Base-by-base conservation (phyloP, 768 basidiomycete genomes). In the Crassisporium funariophilum region DNA sequence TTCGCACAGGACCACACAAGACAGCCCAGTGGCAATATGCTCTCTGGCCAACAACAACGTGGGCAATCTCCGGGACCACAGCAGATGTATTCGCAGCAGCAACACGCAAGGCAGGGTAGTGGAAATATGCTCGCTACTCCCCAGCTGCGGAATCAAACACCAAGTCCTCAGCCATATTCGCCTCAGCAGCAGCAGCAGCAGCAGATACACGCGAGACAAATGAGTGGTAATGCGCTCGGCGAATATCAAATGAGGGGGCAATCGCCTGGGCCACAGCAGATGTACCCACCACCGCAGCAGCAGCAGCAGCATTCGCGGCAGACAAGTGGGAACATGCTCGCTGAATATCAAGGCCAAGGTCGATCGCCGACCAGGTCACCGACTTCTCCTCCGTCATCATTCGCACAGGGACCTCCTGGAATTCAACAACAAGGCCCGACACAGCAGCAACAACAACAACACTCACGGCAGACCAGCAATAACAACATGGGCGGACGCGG, bases 401-500 rank as follows among this genome's bases (percentile, higher is more conserved):
- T 54, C 29, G 41, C 52, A 16, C 50, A 58, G 16, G 41, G 47
- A 12, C 55, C 51, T 1, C 49, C 54, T 34, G 52, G 59, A 13
- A 44, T 59, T n/a, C 55, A 50, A 36, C 41, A 48, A 3, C 59
- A 52, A 55, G 61, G 53, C 47, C 66, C 48, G 52, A 48, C 54
- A 17, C 62, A 52, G 20, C 60, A 61, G 31, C 62, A 62, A n/a
- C 63, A 62, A 25, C 61, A 62, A 23, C 62, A 64, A 33, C 56
- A 66, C 12, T 48, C 63, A 31, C 60, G 55, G 27, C 61, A 67
- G 43, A 52, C 49, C 34, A 61, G 53, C 22, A 55, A 50, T 37
- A 56, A 56, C 39, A 55, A 74, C 53, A 64, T 71, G 65, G 69
- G 72, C 22, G 73, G 73, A 41, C 70, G 72, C 37, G 74, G 75